Percentiles rank a stretch among this genome's conserved stretches.
Conservation (phyloP, 2,329 filamentous ascomycete genomes). For the Colletotrichum orbiculare region DNA sequence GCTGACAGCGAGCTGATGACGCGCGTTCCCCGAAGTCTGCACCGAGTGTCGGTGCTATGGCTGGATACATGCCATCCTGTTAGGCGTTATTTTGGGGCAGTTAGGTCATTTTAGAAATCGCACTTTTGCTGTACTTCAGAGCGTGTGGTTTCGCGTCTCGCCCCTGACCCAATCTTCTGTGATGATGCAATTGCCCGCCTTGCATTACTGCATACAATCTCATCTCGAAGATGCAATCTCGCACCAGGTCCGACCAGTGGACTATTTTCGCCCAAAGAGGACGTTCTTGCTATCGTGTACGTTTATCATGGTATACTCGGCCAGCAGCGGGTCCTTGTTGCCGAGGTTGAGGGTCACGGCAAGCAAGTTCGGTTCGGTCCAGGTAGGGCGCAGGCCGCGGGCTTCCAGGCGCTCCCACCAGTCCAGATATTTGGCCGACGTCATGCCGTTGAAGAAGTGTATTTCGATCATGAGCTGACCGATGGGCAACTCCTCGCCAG, state of each 20-base stretch:
- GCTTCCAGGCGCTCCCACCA: slow-evolving; percentile 41
- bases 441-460: slow-evolving; percentile 33
- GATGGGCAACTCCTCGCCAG: slow-evolving; percentile 34
- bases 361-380: slow-evolving; percentile 42
- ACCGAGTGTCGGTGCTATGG: no score
- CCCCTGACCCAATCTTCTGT: neutral
- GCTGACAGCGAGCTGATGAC: no score
- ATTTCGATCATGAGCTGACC: slow-evolving; percentile 40
- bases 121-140: neutral
- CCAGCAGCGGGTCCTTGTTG: slow-evolving; percentile 35
- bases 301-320: slow-evolving; percentile 42
- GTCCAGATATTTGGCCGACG: slow-evolving; percentile 35
- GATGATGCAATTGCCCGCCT: neutral
- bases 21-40: no score
- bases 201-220: slow-evolving; percentile 3
- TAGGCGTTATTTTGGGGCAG: slow-evolving; percentile 2
- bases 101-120: neutral
- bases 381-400: slow-evolving; percentile 40
- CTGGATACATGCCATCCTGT: no score
- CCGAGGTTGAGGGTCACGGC: slow-evolving; percentile 36
- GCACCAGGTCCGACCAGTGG: no score
- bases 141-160: neutral
- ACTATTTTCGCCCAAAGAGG: slow-evolving; percentile 19
- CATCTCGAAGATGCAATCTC: slow-evolving; percentile 8
- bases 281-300: slow-evolving; percentile 37